Evolutionary conservation across 2,329 filamentous ascomycete species (phyloP), one percentile per base, ranked within the genome.

Genomic region (Furcasterigmium sp.): DNA sequence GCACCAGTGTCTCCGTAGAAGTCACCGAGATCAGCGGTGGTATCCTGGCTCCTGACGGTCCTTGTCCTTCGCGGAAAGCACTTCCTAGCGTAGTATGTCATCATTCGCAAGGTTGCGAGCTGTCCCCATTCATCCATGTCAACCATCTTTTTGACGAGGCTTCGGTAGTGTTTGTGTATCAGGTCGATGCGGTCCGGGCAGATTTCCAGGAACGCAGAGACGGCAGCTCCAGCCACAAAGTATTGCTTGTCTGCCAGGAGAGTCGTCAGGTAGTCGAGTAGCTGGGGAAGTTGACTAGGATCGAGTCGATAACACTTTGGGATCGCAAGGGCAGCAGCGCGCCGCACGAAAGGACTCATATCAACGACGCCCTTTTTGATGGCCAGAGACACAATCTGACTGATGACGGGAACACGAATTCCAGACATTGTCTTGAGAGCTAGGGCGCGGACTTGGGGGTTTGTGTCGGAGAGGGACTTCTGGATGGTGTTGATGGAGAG

Each of bases 41-140:
- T 63, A 37, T 52, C 56, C 52, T 59, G 60, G 45, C 43, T 68
- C 52, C 70, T 81, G 34, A 72, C 80, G 3, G 76, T 66, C 51
- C 73, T 81, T 8, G 72, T 85, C 58, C 77, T 76, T 43, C 76
- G 74, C 1, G 93, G 91, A 54, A 98, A 98, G 62, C 89, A 96
- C 58, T 80, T 86, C 43, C 93, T 80, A 2, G 87, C 82, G 62
- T 98, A 98, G 18, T 82, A 70, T 2, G 86, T 84, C 80, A 97
- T 84, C 51, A 98, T 70, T 30, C 82, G 78, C 53, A 98, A 60
- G 3, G 87, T 87, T 3, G 89, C 85, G 42, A 97, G 64, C 65
- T 98, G 93, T 34, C 90, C 87, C 93, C 93, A 98, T 66, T 98
- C 93, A 58, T 98, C 93, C 93, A 98, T 98, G 60, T 98, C 93